Evolutionary conservation across 2,329 filamentous ascomycete species (phyloP).

Genomic region (Paracoccidioides lutzii): DNA sequence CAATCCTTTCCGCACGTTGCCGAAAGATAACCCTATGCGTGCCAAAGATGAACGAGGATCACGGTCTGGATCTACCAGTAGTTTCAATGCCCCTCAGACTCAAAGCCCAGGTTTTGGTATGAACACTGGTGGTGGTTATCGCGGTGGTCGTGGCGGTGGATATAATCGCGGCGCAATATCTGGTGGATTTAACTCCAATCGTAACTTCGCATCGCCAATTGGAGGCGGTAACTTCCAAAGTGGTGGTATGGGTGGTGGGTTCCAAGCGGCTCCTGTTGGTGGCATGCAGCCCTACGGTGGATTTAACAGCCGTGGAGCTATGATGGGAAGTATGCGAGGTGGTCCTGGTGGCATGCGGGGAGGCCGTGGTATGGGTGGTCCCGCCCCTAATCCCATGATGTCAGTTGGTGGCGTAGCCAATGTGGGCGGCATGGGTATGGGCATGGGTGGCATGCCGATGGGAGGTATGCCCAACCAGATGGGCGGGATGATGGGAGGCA

Average conservation of each 20-base stretch:
- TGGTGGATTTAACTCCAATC: constrained; percentile 38
- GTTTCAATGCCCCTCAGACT: constrained; percentile 29
- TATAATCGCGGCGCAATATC: constrained; percentile 38
- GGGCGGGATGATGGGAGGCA: constrained; percentile 33
- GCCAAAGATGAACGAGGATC: constrained; percentile 47
- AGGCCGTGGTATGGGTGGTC: constrained; percentile 47
- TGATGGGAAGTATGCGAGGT: constrained; percentile 42
- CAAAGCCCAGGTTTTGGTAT: constrained; percentile 31
- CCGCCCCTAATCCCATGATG: constrained; percentile 26
- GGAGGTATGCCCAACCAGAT: constrained; percentile 33
- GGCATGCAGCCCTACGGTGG: constrained; percentile 39
- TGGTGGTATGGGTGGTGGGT: constrained; percentile 31
- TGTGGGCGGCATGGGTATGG: constrained; percentile 42
- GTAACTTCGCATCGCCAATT: constrained; percentile 36
- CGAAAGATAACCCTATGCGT: constrained; percentile 70
- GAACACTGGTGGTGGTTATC: constrained; percentile 40
- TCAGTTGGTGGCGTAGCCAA: constrained; percentile 30
- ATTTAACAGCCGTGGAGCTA: constrained; percentile 41
- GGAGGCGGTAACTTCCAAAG: constrained; percentile 31
- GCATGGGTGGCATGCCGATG: constrained; percentile 46
- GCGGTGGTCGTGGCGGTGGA: constrained; percentile 38
- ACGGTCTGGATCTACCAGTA: constrained; percentile 38
- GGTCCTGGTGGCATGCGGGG: constrained; percentile 47
- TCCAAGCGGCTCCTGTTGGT: constrained; percentile 35
- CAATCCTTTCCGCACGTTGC: constrained; percentile 84